Percentiles rank a stretch among this genome's conserved stretches.
These are phyloP conservation scores for Verticillium klebahnii DNA, from an alignment of 2,329 filamentous ascomycete species.

Conservation along the genomic window DNA sequence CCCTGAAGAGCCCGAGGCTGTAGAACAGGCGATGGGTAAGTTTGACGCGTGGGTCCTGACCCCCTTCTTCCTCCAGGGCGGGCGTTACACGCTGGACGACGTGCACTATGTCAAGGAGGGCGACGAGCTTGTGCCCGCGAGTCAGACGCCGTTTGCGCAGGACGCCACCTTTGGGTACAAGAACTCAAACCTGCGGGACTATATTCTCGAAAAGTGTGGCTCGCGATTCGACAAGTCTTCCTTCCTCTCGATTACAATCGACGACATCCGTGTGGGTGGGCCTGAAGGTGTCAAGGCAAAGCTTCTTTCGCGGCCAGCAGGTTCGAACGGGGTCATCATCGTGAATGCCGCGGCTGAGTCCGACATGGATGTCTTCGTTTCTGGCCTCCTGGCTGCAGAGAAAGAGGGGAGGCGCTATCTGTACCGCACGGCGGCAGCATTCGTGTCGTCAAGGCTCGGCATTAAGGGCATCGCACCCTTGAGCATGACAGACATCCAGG, in stretches of 20 bases:
- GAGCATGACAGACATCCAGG: slow-evolving; percentile 35
- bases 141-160: slow-evolving; percentile 49
- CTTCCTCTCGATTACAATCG: slow-evolving; percentile 21
- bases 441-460: slow-evolving; percentile 43
- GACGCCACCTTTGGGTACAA: slow-evolving; percentile 55
- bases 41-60: slow-evolving; percentile 50
- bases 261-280: slow-evolving; percentile 39
- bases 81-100: slow-evolving; percentile 51
- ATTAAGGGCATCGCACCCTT: slow-evolving; percentile 48
- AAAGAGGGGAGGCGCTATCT: slow-evolving; percentile 27
- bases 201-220: slow-evolving; percentile 46
- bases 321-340: slow-evolving; percentile 34
- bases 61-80: slow-evolving; percentile 56
- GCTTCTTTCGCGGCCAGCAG: slow-evolving; percentile 15
- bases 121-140: slow-evolving; percentile 42
- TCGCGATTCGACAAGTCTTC: slow-evolving; percentile 16
- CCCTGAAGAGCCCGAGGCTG: slow-evolving; percentile 48
- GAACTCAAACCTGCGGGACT: slow-evolving; percentile 47
- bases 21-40: slow-evolving; percentile 42
- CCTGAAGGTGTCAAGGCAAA: slow-evolving; percentile 17
- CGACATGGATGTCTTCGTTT: slow-evolving; percentile 51
- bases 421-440: slow-evolving; percentile 35
- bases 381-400: slow-evolving; percentile 36
- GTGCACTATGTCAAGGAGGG: slow-evolving; percentile 55
- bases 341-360: slow-evolving; percentile 49